Evolutionary conservation across 805 yeast genomes (phyloP).

Genomic region (Ogataea nitratoaversa): DNA sequence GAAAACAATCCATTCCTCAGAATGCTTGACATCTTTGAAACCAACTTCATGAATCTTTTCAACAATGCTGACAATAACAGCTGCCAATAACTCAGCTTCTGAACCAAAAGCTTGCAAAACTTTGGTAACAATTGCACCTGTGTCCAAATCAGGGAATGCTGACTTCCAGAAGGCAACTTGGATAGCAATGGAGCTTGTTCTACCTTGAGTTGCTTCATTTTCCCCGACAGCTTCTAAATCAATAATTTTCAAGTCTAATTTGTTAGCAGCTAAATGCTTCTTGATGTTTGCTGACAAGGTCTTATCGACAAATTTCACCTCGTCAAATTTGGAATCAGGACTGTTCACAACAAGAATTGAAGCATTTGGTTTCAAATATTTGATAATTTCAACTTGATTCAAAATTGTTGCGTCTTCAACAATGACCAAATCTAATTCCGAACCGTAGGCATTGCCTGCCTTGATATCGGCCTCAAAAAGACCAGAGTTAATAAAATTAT

Average conservation of each 20-base stretch:
- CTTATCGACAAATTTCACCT: slow-evolving; percentile 44
- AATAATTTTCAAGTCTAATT: slow-evolving; percentile 49
- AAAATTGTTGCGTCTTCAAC: slow-evolving; percentile 60
- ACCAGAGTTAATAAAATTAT: slow-evolving; percentile 73
- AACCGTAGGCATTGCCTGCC: slow-evolving; percentile 35
- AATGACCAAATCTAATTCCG: slow-evolving; percentile 58
- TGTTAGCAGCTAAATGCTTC: slow-evolving; percentile 47
- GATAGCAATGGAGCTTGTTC: slow-evolving; percentile 66
- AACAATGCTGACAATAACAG: slow-evolving; percentile 62
- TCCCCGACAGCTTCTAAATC: slow-evolving; percentile 64
- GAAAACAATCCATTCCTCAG: slow-evolving; percentile 26
- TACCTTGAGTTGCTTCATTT: slow-evolving; percentile 68
- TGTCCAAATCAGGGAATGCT: slow-evolving; percentile 54
- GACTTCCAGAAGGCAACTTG: slow-evolving; percentile 80
- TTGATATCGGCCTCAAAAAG: slow-evolving; percentile 61
- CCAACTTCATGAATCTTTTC: slow-evolving; percentile 50
- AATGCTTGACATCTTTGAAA: slow-evolving; percentile 35
- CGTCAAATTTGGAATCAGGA: slow-evolving; percentile 36
- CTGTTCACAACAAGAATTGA: slow-evolving; percentile 43
- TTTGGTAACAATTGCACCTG: slow-evolving; percentile 66
- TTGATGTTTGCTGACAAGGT: slow-evolving; percentile 52
- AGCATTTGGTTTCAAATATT: slow-evolving; percentile 54
- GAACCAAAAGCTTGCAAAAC: slow-evolving; percentile 78
- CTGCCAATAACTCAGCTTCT: slow-evolving; percentile 74
- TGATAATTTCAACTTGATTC: slow-evolving; percentile 55